A percentile compares a stretch with the other conserved stretches of the same genome.
phyloP scores from a whole-genome alignment of 2,329 filamentous ascomycete species.

The Apiospora malaysiana region DNA sequence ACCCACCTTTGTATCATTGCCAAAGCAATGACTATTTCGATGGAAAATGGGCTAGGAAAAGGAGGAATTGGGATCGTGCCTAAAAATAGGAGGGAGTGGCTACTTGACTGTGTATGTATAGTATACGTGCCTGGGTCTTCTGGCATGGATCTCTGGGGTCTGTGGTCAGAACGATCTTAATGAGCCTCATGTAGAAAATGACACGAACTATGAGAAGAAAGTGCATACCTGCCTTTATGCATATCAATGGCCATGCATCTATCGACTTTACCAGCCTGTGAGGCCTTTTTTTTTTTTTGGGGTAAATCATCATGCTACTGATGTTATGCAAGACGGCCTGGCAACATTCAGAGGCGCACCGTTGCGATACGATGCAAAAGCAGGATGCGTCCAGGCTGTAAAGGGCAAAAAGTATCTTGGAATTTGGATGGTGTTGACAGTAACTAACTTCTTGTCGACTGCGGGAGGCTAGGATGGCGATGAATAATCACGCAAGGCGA shows the following conservation, averaged over 20 bases:
- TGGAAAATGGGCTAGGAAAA: not conserved
- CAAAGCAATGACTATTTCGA: not conserved
- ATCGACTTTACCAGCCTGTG: not conserved
- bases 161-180: not conserved
- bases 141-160: not conserved
- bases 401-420: too few species aligned
- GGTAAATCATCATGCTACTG: too few species aligned
- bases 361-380: too few species aligned
- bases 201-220: not conserved
- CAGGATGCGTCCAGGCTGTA: too few species aligned
- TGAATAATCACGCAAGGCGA: too few species aligned
- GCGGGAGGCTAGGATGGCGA: too few species aligned
- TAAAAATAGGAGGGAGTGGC: not conserved
- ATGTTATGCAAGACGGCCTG: too few species aligned
- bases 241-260: not conserved
- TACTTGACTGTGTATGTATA: not conserved
- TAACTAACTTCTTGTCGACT: too few species aligned
- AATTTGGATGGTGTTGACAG: too few species aligned
- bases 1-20: too few species aligned
- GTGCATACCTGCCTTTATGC: too few species aligned
- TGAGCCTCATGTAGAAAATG: constrained; percentile 13
- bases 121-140: not conserved
- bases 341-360: too few species aligned
- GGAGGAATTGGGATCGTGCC: not conserved
- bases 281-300: not conserved